Conservation (phyloP, 2,329 filamentous ascomycete genomes). For the Fusarium subtropicale region DNA sequence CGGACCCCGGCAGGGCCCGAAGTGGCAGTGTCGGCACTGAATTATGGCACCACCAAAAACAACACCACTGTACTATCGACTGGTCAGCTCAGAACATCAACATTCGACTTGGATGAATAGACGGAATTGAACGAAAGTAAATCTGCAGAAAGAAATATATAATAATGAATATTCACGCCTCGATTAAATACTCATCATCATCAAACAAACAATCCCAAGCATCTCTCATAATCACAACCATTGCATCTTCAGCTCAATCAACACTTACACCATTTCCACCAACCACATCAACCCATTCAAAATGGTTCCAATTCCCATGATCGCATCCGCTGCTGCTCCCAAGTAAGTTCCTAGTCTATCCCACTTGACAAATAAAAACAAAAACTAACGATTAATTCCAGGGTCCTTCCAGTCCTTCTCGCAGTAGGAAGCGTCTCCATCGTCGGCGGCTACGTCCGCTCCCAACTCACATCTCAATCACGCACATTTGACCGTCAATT, state of each 20-base stretch:
- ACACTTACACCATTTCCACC: conserved; percentile 25
- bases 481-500: conserved; percentile 44
- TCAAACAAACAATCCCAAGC: conserved; percentile 18
- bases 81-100: conserved; percentile 40
- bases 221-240: conserved; percentile 18
- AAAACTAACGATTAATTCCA: conserved; percentile 17
- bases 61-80: conserved; percentile 13
- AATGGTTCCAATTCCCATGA: conserved; percentile 40
- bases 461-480: conserved; percentile 38
- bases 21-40: conserved; percentile 18
- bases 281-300: conserved; percentile 24
- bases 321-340: conserved; percentile 34
- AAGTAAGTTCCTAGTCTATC: conserved; percentile 24
- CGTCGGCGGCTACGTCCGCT: conserved; percentile 33
- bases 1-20: conserved; percentile 37
- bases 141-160: conserved; percentile 24
- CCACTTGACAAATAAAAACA: background rate
- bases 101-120: conserved; percentile 24
- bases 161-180: conserved; percentile 8
- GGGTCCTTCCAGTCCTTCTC: conserved; percentile 41
- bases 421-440: conserved; percentile 41
- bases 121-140: conserved; percentile 19
- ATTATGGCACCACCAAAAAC: conserved; percentile 42
- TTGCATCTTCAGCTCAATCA: conserved; percentile 9
- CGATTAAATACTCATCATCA: background rate